These are phyloP conservation scores for Neurospora sp. DNA, from an alignment of 495 filamentous ascomycete genomes.

Conservation along the genomic window DNA sequence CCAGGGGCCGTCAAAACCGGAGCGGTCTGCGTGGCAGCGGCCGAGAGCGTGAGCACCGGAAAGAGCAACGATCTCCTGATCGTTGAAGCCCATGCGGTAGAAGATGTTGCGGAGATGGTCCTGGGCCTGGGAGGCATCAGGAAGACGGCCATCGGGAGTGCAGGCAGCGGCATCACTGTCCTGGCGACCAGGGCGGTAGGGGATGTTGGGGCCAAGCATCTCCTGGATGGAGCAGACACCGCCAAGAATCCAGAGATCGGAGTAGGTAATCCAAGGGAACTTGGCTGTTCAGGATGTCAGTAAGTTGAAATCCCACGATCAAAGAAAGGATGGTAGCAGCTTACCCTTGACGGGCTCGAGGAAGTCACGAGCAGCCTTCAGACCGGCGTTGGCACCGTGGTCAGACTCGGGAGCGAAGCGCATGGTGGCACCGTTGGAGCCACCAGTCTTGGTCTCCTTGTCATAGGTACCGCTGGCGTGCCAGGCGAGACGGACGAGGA, in stretches of 20 bases:
- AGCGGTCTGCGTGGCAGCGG: conserved; percentile 81
- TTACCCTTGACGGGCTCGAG: conserved; percentile 77
- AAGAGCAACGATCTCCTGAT: conserved; percentile 91
- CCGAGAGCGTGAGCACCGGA: conserved; percentile 86
- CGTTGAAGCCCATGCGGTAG: conserved; percentile 95
- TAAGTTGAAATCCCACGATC: neutral
- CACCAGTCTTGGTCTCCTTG: conserved; percentile 78
- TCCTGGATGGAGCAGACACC: conserved; percentile 87
- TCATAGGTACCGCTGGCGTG: conserved; percentile 86
- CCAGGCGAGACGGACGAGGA: conserved; percentile 78
- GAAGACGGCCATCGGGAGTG: conserved; percentile 92
- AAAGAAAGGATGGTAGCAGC: conserved; percentile 7
- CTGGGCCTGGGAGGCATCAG: conserved; percentile 72
- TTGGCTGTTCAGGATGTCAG: conserved; percentile 45
- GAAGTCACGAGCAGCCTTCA: conserved; percentile 83
- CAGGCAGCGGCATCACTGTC: conserved; percentile 79
- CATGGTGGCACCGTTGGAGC: conserved; percentile 97
- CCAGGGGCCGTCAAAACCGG: conserved; percentile 88
- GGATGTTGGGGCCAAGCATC: conserved; percentile 80
- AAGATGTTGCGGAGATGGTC: conserved; percentile 88
- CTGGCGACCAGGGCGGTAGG: conserved; percentile 79
- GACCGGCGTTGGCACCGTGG: conserved; percentile 90
- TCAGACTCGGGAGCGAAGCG: conserved; percentile 84
- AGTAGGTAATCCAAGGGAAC: conserved; percentile 93
- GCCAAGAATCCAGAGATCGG: conserved; percentile 89